Percentiles rank a stretch among this genome's conserved stretches.
phyloP scores from a whole-genome alignment of 2,329 filamentous ascomycete genomes.

The Penicillium brasilianum region DNA sequence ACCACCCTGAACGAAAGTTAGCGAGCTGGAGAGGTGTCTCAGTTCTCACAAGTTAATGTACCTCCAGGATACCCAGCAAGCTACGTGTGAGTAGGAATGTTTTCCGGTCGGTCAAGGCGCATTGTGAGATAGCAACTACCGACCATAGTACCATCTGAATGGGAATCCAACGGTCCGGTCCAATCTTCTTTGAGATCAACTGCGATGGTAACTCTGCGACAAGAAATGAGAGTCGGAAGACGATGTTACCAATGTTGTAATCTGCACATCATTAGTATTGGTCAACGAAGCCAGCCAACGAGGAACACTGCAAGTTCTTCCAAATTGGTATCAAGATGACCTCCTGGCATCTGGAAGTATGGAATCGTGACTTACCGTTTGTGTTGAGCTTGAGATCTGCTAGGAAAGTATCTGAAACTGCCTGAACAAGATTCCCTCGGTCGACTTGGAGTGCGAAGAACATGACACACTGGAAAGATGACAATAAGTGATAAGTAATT shows the following conservation, averaged over 20 bases:
- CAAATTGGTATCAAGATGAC: too few relatives aligned
- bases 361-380: conserved; percentile 16
- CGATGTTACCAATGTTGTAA: conserved; percentile 58
- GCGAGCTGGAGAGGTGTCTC: conserved; percentile 35
- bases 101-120: conserved; percentile 49
- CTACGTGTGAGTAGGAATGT: conserved; percentile 45
- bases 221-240: conserved; percentile 60
- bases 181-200: conserved; percentile 60
- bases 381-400: conserved; percentile 40
- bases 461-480: conserved; percentile 54
- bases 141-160: conserved; percentile 59
- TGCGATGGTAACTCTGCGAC: conserved; percentile 62
- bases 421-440: conserved; percentile 62
- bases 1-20: conserved; percentile 47
- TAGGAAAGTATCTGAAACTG: conserved; percentile 63
- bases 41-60: conserved; percentile 48
- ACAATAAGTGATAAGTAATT: neutral
- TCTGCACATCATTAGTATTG: conserved; percentile 8
- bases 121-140: conserved; percentile 53
- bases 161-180: conserved; percentile 61
- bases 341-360: too few relatives aligned
- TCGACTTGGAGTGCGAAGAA: conserved; percentile 66
- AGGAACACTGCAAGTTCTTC: too few relatives aligned
- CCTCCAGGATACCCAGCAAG: conserved; percentile 53
- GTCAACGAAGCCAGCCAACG: neutral